phyloP scores from a whole-genome alignment of 306 rosid genomes.

The Casuarina glauca region DNA sequence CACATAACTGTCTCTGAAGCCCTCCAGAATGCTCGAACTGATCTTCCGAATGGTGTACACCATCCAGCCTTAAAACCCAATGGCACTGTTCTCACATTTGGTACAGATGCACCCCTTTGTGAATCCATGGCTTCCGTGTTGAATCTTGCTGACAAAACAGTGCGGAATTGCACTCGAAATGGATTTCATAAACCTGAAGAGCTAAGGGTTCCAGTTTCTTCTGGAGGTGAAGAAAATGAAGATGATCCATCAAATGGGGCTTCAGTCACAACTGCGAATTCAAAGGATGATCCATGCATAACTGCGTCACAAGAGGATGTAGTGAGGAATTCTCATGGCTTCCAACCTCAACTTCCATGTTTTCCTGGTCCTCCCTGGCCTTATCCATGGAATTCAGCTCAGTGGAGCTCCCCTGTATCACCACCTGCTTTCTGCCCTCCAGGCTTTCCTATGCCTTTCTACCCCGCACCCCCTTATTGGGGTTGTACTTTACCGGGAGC shows the following conservation, averaged over 20 bases:
- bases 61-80: constrained; percentile 43
- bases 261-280: constrained; percentile 53
- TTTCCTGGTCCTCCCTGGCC: constrained; percentile 59
- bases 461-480: constrained; percentile 57
- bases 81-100: constrained; percentile 58
- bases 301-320: constrained; percentile 38
- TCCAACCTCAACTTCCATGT: constrained; percentile 53
- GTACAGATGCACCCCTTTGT: constrained; percentile 57
- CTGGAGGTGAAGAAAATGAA: constrained; percentile 36
- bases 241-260: constrained; percentile 51
- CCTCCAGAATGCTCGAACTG: constrained; percentile 39
- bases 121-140: constrained; percentile 64
- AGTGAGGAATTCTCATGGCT: constrained; percentile 34
- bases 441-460: constrained; percentile 54
- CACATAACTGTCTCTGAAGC: constrained; percentile 51
- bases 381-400: constrained; percentile 55
- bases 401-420: constrained; percentile 50
- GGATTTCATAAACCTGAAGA: constrained; percentile 44
- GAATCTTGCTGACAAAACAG: constrained; percentile 49
- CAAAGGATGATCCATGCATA: constrained; percentile 41
- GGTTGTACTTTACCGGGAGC: constrained; percentile 51
- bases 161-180: constrained; percentile 31
- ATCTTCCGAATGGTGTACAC: constrained; percentile 40
- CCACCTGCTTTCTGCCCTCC: constrained; percentile 58
- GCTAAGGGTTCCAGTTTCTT: constrained; percentile 29